Conservation (phyloP, 2,329 filamentous ascomycete genomes). For the Aspergillus ustus region DNA sequence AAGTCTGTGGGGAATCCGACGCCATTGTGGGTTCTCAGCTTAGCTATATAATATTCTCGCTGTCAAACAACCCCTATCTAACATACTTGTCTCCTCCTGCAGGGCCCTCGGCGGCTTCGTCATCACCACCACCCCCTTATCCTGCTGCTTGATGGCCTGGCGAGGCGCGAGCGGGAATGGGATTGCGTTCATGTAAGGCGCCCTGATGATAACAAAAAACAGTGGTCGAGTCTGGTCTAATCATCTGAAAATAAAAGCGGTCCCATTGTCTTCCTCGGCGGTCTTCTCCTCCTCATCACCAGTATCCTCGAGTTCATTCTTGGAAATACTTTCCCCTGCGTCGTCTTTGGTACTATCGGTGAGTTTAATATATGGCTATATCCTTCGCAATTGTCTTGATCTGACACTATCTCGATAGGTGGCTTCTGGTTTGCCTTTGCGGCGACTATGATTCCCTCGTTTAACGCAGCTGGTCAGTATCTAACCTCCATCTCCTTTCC, state of each 20-base stretch:
- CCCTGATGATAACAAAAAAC: background rate
- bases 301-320: slow-evolving; percentile 62
- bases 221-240: background rate
- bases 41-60: no score
- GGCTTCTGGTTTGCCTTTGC: slow-evolving; percentile 63
- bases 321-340: slow-evolving; percentile 63
- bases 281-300: slow-evolving; percentile 57
- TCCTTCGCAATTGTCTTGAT: no score
- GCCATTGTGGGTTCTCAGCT: slow-evolving; percentile 30
- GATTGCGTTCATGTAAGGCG: slow-evolving; percentile 31
- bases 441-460: slow-evolving; percentile 59
- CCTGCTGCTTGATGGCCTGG: slow-evolving; percentile 35
- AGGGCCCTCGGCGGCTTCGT: slow-evolving; percentile 34
- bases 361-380: no score
- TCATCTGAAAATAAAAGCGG: slow-evolving; percentile 41
- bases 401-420: slow-evolving; percentile 22
- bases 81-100: background rate
- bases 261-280: slow-evolving; percentile 58
- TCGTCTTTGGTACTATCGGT: slow-evolving; percentile 61
- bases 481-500: slow-evolving; percentile 40
- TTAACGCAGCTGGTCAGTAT: slow-evolving; percentile 52
- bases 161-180: slow-evolving; percentile 31
- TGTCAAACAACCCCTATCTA: no score
- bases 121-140: slow-evolving; percentile 31
- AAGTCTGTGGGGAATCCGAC: slow-evolving; percentile 39